These are phyloP conservation scores for Podila verticillata DNA, from an alignment of 192 early-diverging fungal genomes.

Conservation along the genomic window DNA sequence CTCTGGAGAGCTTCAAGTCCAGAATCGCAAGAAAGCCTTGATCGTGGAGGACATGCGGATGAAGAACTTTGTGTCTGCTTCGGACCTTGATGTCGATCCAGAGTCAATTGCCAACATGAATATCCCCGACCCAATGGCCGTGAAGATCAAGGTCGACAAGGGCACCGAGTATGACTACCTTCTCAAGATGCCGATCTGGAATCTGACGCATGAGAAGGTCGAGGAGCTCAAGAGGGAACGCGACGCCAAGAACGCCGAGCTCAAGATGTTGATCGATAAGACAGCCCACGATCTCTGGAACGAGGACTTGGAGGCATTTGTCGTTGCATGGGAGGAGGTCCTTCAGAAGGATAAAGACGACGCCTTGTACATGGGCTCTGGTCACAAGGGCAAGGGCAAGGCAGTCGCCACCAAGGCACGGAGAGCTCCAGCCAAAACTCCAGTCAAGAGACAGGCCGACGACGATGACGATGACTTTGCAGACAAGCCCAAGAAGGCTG, in stretches of 20 bases:
- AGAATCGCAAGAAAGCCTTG: constrained; percentile 86
- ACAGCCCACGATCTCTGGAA: constrained; percentile 85
- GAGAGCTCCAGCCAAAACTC: constrained; percentile 29
- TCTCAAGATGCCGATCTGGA: constrained; percentile 90
- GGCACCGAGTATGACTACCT: constrained; percentile 85
- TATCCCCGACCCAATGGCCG: constrained; percentile 23
- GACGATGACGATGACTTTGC: constrained; percentile 54
- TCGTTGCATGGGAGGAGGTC: constrained; percentile 79
- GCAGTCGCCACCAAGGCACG: constrained; percentile 11
- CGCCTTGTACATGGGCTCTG: constrained; percentile 31
- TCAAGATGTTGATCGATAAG: constrained; percentile 69
- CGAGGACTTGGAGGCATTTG: constrained; percentile 84
- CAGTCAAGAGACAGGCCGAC: constrained; percentile 13
- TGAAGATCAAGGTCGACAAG: constrained; percentile 23
- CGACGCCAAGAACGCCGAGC: constrained; percentile 71
- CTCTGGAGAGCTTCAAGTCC: constrained; percentile 78
- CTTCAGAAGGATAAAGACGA: constrained; percentile 41
- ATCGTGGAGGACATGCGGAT: constrained; percentile 77
- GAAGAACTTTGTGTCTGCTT: constrained; percentile 73
- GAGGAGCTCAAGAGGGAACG: constrained; percentile 79
- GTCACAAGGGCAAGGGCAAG: constrained; percentile 25
- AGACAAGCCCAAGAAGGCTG: constrained; percentile 36
- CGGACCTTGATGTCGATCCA: constrained; percentile 55
- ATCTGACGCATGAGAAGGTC: constrained; percentile 85
- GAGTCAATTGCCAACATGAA: constrained; percentile 56